These are phyloP conservation scores for Rhodamnia rubescens DNA, from an alignment of 345 rosid species.

Conservation along the genomic window DNA sequence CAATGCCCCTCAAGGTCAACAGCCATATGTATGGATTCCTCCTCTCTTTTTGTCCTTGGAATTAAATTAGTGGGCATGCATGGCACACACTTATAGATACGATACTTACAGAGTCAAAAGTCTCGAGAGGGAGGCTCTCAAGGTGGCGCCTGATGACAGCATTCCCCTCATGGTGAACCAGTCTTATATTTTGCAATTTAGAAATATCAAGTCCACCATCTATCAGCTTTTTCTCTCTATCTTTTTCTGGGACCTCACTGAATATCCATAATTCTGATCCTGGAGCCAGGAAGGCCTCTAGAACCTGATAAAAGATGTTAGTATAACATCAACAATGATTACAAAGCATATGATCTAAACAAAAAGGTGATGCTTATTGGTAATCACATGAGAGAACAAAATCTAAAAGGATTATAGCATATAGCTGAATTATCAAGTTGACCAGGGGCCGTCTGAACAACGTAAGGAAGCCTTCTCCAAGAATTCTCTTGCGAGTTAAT, in stretches of 20 bases:
- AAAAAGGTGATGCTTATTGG: background rate
- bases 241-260: conserved; percentile 76
- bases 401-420: background rate
- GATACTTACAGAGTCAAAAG: conserved; percentile 85
- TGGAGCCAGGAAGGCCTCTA: conserved; percentile 79
- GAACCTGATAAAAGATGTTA: conserved; percentile 37
- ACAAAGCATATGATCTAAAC: background rate
- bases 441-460: background rate
- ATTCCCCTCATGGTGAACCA: conserved; percentile 77
- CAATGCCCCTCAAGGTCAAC: background rate
- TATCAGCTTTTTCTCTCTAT: conserved; percentile 67
- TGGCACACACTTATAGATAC: background rate
- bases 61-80: background rate
- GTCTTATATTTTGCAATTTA: conserved; percentile 48
- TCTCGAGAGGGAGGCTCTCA: conserved; percentile 77
- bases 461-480: background rate
- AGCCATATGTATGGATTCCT: background rate
- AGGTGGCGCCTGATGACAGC: conserved; percentile 80
- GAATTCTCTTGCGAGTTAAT: background rate
- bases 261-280: conserved; percentile 96
- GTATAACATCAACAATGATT: background rate
- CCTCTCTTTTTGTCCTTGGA: background rate
- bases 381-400: background rate
- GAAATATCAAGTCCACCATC: conserved; percentile 70
- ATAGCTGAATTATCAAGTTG: background rate